A percentile compares a stretch with the other conserved stretches of the same genome.
These are phyloP conservation scores for Hypoxylon sp. DNA, from an alignment of 2,329 filamentous ascomycete genomes.

Conservation along the genomic window DNA sequence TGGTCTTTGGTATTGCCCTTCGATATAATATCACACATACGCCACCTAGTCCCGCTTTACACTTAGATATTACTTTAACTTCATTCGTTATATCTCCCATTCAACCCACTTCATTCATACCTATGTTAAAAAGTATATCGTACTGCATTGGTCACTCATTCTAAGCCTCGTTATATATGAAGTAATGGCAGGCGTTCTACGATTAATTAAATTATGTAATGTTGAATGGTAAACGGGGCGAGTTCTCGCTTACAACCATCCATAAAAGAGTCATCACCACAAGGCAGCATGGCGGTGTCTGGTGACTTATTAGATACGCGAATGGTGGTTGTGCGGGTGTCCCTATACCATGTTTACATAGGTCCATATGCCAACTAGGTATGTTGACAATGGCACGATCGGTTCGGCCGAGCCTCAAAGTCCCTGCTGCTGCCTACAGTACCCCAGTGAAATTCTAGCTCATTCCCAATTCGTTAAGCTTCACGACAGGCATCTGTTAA, in stretches of 20 bases:
- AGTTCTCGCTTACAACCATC: not conserved
- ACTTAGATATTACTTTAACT: too few relatives aligned
- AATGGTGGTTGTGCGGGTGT: not conserved
- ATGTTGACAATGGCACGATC: slow-evolving; percentile 4
- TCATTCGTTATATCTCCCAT: too few relatives aligned
- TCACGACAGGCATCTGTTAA: slow-evolving; percentile 27
- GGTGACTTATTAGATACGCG: not conserved
- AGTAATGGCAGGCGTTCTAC: too few relatives aligned
- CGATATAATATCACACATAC: too few relatives aligned
- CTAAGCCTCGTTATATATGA: too few relatives aligned
- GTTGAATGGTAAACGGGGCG: not conserved
- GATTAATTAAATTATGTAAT: too few relatives aligned
- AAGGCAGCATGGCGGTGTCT: not conserved
- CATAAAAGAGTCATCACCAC: not conserved
- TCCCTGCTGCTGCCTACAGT: slow-evolving; percentile 34
- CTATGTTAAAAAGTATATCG: too few relatives aligned
- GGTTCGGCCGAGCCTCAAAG: slow-evolving; percentile 22
- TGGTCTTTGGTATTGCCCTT: too few relatives aligned
- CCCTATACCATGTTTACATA: not conserved
- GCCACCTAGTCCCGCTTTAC: too few relatives aligned
- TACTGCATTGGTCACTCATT: too few relatives aligned
- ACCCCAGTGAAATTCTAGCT: slow-evolving; percentile 10
- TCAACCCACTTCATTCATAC: too few relatives aligned
- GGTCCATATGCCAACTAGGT: not conserved
- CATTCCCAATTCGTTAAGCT: slow-evolving; percentile 26